phyloP scores from a whole-genome alignment of 2,329 filamentous ascomycete species.

The Fusarium solani-melongenae region DNA sequence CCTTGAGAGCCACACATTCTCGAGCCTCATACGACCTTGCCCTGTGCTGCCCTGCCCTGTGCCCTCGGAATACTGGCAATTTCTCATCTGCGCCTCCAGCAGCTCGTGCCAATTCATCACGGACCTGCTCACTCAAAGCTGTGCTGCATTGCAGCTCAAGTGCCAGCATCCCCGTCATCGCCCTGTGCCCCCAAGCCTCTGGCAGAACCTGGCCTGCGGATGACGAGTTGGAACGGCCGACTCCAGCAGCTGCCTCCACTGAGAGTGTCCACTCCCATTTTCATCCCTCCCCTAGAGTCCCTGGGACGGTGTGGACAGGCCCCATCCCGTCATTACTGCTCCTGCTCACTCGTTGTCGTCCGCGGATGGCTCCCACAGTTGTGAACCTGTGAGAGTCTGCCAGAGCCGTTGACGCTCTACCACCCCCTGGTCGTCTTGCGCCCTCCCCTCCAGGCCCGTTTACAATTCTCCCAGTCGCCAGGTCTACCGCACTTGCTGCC shows the following conservation, averaged over 20 bases:
- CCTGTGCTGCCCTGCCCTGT: slow-evolving; percentile 27
- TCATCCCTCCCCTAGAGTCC: slow-evolving; percentile 33
- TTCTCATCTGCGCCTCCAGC: slow-evolving; percentile 12
- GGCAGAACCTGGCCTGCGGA: slow-evolving; percentile 16
- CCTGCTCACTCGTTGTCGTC: slow-evolving; percentile 27
- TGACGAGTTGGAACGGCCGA: slow-evolving; percentile 24
- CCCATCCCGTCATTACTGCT: slow-evolving; percentile 29
- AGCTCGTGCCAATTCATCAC: slow-evolving; percentile 4
- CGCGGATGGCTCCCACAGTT: slow-evolving; percentile 29
- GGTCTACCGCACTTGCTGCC: slow-evolving; percentile 9
- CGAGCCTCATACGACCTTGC: slow-evolving; percentile 25
- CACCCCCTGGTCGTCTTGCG: slow-evolving; percentile 27
- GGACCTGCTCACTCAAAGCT: slow-evolving; percentile 10
- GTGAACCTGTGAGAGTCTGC: slow-evolving; percentile 31
- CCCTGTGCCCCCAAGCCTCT: slow-evolving; percentile 14
- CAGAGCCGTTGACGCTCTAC: slow-evolving; percentile 22
- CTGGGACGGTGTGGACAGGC: slow-evolving; percentile 19
- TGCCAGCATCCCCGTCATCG: slow-evolving; percentile 33
- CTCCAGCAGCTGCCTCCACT: slow-evolving; percentile 25
- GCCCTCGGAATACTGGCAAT: slow-evolving; percentile 20
- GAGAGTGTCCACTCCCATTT: slow-evolving; percentile 28
- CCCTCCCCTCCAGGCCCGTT: slow-evolving; percentile 15
- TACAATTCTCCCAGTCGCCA: slow-evolving; percentile 17
- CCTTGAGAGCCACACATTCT: slow-evolving; percentile 20
- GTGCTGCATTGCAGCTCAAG: slow-evolving; percentile 26